A percentile compares a stretch with the other conserved stretches of the same genome.
These are phyloP conservation scores for Trypethelium eluteriae DNA, from an alignment of 495 filamentous ascomycete genomes.

Conservation along the genomic window DNA sequence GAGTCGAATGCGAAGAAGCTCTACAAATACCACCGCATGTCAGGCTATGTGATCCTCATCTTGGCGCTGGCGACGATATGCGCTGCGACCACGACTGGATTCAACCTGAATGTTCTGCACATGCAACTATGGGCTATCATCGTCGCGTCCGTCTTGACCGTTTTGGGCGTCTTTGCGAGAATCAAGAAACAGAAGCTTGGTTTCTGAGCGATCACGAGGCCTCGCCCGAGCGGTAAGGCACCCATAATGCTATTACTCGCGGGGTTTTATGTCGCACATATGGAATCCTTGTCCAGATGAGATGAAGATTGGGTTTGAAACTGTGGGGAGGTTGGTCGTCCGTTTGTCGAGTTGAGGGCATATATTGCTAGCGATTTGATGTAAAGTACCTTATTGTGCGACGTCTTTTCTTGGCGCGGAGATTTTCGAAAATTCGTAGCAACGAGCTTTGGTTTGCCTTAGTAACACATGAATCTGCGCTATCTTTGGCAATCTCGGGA, in stretches of 20 bases:
- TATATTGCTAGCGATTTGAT: too few relatives aligned
- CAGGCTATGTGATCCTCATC: constrained; percentile 67
- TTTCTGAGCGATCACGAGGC: constrained; percentile 28
- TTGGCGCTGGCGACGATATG: constrained; percentile 64
- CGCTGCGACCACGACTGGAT: constrained; percentile 68
- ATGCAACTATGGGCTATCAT: constrained; percentile 68
- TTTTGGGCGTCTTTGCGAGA: constrained; percentile 65
- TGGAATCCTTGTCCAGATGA: too few relatives aligned
- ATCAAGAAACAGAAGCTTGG: constrained; percentile 80
- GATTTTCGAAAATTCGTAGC: too few relatives aligned
- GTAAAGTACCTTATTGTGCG: too few relatives aligned
- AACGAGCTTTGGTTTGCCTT: too few relatives aligned
- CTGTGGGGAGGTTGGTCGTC: too few relatives aligned
- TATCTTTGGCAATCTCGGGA: not conserved
- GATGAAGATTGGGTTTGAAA: too few relatives aligned
- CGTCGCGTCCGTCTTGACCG: constrained; percentile 50
- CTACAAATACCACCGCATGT: constrained; percentile 80
- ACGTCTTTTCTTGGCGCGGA: too few relatives aligned
- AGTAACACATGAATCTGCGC: not conserved
- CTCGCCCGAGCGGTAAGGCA: not conserved
- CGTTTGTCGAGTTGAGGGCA: too few relatives aligned
- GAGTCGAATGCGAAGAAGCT: constrained; percentile 68
- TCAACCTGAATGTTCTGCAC: constrained; percentile 50
- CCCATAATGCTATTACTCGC: not conserved
- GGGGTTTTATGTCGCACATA: too few relatives aligned